These are phyloP conservation scores for Starmerella davenportii DNA, from an alignment of 805 yeast species.

Conservation along the genomic window DNA sequence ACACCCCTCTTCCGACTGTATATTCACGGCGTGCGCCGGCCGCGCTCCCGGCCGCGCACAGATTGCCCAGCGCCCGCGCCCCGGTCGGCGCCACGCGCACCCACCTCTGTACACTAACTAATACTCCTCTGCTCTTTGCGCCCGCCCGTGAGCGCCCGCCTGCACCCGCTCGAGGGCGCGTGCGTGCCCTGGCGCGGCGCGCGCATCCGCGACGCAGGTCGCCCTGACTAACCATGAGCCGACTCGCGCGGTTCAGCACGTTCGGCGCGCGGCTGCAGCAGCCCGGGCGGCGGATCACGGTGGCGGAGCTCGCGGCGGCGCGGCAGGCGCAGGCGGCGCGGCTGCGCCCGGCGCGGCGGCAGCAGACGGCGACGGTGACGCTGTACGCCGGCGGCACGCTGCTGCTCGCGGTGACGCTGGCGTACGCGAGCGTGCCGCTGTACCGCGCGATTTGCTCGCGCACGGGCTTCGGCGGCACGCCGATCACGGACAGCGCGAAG, in stretches of 20 bases:
- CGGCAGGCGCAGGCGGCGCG: background rate
- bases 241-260: background rate
- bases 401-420: constrained; percentile 30
- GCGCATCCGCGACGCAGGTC: no score
- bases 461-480: constrained; percentile 93
- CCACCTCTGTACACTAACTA: no score
- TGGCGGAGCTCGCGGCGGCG: constrained; percentile 2
- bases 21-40: no score
- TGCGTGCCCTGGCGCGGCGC: no score
- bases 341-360: constrained; percentile 3
- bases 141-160: no score
- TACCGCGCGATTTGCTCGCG: constrained; percentile 82
- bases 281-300: background rate
- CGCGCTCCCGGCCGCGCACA: no score
- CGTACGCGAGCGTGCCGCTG: constrained; percentile 83
- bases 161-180: no score
- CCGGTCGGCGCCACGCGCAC: no score
- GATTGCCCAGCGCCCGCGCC: no score
- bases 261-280: background rate
- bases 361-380: constrained; percentile 13
- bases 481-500: constrained; percentile 63
- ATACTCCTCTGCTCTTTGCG: no score
- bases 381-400: constrained; percentile 15
- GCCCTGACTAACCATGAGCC: no score
- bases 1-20: no score